A percentile compares a stretch with the other conserved stretches of the same genome.
phyloP scores from a whole-genome alignment of 495 filamentous ascomycete species.

The Penicillium crystallinum region DNA sequence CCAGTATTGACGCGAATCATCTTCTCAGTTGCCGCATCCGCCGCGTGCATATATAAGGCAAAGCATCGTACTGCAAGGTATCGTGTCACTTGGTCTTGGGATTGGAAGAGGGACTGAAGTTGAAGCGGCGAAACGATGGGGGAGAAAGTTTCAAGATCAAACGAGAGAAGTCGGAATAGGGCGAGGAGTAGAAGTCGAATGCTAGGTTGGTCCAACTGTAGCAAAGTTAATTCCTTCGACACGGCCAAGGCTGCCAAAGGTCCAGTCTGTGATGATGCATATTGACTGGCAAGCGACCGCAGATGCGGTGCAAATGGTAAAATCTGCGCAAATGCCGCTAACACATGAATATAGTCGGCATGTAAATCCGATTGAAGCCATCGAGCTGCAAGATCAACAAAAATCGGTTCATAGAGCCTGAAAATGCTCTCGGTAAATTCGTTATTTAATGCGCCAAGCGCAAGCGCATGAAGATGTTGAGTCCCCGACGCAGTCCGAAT shows the following conservation, averaged over 20 bases:
- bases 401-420: conserved; percentile 59
- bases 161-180: conserved; percentile 69
- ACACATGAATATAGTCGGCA: conserved; percentile 43
- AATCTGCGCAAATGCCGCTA: conserved; percentile 73
- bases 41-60: conserved; percentile 70
- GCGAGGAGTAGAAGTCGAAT: conserved; percentile 54
- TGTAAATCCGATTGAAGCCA: conserved; percentile 53
- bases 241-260: conserved; percentile 36
- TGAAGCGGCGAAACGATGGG: conserved; percentile 56
- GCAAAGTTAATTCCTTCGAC: conserved; percentile 34
- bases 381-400: conserved; percentile 74
- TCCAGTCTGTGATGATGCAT: conserved; percentile 39
- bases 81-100: conserved; percentile 55
- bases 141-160: conserved; percentile 62
- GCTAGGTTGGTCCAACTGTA: conserved; percentile 32
- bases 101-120: conserved; percentile 62
- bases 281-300: conserved; percentile 42
- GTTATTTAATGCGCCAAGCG: conserved; percentile 60
- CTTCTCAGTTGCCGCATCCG: conserved; percentile 68
- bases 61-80: conserved; percentile 80
- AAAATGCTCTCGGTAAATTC: conserved; percentile 64
- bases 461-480: conserved; percentile 65
- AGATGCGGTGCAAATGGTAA: conserved; percentile 75
- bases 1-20: conserved; percentile 62
- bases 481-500: conserved; percentile 57